Evolutionary conservation across 75 land plant species (phyloP).

Genomic region (Gnetum montanum): DNA sequence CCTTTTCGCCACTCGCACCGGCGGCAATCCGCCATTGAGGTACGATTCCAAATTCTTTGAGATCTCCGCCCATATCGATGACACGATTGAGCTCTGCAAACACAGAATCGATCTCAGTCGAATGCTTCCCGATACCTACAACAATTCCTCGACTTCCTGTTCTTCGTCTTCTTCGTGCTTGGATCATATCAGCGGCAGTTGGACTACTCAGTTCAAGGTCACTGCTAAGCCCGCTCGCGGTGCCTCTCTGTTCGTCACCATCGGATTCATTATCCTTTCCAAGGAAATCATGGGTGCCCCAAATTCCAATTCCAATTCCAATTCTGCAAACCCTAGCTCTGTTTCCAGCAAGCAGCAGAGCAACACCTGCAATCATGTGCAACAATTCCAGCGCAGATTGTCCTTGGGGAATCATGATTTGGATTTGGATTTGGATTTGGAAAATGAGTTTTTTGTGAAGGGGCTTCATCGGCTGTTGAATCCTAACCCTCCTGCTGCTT

Average conservation of each 20-base stretch:
- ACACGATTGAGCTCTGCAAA: slow-evolving; percentile 72
- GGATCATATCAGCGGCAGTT: slow-evolving; percentile 49
- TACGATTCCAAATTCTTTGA: slow-evolving; percentile 71
- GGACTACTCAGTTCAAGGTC: slow-evolving; percentile 78
- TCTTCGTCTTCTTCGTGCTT: slow-evolving; percentile 38
- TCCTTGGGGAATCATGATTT: background rate
- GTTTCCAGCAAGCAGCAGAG: too few relatives aligned
- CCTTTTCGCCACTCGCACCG: slow-evolving; percentile 47
- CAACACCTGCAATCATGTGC: background rate
- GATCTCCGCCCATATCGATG: slow-evolving; percentile 37
- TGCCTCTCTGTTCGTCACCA: slow-evolving; percentile 61
- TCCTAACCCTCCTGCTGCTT: too few relatives aligned
- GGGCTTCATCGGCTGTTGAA: too few relatives aligned
- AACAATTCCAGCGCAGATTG: background rate
- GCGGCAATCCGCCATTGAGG: slow-evolving; percentile 42
- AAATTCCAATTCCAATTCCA: background rate
- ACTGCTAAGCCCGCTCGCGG: slow-evolving; percentile 63
- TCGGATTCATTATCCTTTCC: slow-evolving; percentile 50
- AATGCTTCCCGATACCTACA: slow-evolving; percentile 66
- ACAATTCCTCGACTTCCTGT: too few relatives aligned
- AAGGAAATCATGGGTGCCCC: background rate
- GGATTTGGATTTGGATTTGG: background rate
- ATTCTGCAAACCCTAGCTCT: background rate
- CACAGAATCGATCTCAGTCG: slow-evolving; percentile 78
- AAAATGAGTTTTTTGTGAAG: too few relatives aligned